Base-by-base conservation (phyloP, 2,329 filamentous ascomycete species). In the Scopulariopsis brevicaulis region DNA sequence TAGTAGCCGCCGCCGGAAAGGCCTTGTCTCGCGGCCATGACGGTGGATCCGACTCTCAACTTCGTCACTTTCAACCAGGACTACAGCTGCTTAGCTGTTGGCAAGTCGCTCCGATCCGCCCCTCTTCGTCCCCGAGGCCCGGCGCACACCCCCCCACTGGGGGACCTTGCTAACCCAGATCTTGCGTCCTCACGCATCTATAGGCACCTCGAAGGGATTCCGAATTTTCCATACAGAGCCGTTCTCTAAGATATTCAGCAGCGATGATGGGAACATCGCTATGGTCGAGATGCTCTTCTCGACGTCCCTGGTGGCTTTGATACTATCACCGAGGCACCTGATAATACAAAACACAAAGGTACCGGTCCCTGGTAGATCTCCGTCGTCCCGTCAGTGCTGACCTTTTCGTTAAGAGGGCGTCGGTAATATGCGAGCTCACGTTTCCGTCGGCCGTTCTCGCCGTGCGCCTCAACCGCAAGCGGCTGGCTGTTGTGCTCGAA, bases 1-100 rank as follows among this genome's bases (percentile, higher is more conserved):
- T 14, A 11, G 8, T 12, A 22, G 11, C 46, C 20, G 20, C 46
- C 46, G 46, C 46, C 20, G 46, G 4, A 10, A 50, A 20, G 46
- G 11, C 46, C 20, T 24, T 20, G 11, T 20, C 6, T 24, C 12
- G 22, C 46, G 46, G 51, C 56, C 50, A 58, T 58, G 56, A 90
- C 90, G 85, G 75, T 85, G 62, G 79, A 69, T 63, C 85, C 87
- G 70, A 76, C 84, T 54, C 90, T 97, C 77, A 99, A 99, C 74
- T 99, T 96, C 75, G 90, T 99, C 67, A 96, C 93, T 50, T 99
- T 97, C 75, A 99, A 99, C 74, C 94, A 99, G 78, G 94, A 99
- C 78, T 91, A 96, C 77, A 96, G 89, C 80, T 93, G 93, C 73
- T 81, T 99, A 63, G 93, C 93, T 76, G 92, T 99, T 65, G 93